These are phyloP conservation scores for Xylariales sp. DNA, from an alignment of 2,329 filamentous ascomycete genomes.

Conservation along the genomic window DNA sequence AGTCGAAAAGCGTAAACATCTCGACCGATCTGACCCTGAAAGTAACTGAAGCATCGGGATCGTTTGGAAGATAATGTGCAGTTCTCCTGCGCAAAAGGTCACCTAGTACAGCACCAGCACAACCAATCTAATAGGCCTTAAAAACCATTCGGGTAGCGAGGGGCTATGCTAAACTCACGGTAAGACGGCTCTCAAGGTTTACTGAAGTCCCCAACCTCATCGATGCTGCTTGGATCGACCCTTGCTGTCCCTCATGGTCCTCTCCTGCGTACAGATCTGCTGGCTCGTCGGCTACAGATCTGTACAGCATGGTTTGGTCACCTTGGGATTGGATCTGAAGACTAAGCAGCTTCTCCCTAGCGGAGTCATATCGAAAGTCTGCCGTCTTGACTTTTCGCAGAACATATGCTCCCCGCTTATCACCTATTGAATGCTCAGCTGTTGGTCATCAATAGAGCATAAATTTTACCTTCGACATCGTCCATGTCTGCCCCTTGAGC, in stretches of 20 bases:
- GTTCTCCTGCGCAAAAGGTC: slow-evolving; percentile 68
- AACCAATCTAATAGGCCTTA: slow-evolving; percentile 68
- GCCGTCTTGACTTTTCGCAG: slow-evolving; percentile 64
- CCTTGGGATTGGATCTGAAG: slow-evolving; percentile 48
- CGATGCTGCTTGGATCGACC: slow-evolving; percentile 57
- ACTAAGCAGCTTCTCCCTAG: slow-evolving; percentile 60
- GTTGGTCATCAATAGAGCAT: too few relatives aligned
- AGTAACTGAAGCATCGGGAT: slow-evolving; percentile 45
- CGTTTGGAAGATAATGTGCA: slow-evolving; percentile 57
- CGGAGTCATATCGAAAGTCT: slow-evolving; percentile 67
- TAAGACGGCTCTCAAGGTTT: slow-evolving; percentile 68
- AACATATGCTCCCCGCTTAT: slow-evolving; percentile 36
- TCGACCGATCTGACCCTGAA: slow-evolving; percentile 62
- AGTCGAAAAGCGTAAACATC: slow-evolving; percentile 65
- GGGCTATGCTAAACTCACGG: too few relatives aligned
- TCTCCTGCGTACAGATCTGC: slow-evolving; percentile 24
- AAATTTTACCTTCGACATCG: not conserved
- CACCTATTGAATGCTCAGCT: slow-evolving; percentile 28
- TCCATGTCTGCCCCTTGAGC: slow-evolving; percentile 27
- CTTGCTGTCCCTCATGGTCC: slow-evolving; percentile 34
- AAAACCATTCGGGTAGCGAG: too few relatives aligned
- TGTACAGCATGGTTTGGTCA: slow-evolving; percentile 54
- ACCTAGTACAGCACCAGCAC: slow-evolving; percentile 79
- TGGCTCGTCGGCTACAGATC: slow-evolving; percentile 47
- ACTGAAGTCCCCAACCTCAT: slow-evolving; percentile 67